Percentiles rank a stretch among this genome's conserved stretches.
Conservation (phyloP, 1,139 yeast species). For the Hyphopichia burtonii region DNA sequence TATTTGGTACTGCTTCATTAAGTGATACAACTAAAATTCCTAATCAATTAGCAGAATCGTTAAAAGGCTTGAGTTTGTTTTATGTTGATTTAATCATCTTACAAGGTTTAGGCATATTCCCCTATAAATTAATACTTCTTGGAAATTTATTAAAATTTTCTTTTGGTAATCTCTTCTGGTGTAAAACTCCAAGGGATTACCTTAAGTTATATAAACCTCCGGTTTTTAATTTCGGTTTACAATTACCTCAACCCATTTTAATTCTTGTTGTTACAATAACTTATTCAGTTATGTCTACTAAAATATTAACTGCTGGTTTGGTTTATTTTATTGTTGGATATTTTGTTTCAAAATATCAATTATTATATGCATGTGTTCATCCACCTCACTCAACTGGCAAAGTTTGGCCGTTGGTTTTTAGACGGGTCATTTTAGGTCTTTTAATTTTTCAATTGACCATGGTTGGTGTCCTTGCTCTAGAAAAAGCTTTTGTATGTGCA, state of each 20-base stretch:
- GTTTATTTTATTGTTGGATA: conserved; percentile 62
- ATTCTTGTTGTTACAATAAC: conserved; percentile 60
- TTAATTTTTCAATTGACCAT: conserved; percentile 78
- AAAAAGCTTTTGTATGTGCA: conserved; percentile 76
- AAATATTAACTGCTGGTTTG: conserved; percentile 62
- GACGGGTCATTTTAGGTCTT: conserved; percentile 57
- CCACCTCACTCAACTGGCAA: conserved; percentile 72
- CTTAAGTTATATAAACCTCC: conserved; percentile 51
- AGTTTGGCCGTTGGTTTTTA: conserved; percentile 66
- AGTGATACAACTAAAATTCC: conserved; percentile 71
- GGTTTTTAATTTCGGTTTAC: conserved; percentile 62
- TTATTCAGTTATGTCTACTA: conserved; percentile 64
- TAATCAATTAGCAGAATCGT: conserved; percentile 66
- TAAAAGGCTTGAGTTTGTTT: conserved; percentile 66
- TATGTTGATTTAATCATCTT: conserved; percentile 72
- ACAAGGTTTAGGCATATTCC: conserved; percentile 79
- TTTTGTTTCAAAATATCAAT: conserved; percentile 64
- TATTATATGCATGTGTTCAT: conserved; percentile 65
- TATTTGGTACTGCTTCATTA: conserved; percentile 74
- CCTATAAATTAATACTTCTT: conserved; percentile 63
- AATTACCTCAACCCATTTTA: conserved; percentile 63
- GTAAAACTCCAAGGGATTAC: conserved; percentile 61
- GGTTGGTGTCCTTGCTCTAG: conserved; percentile 83
- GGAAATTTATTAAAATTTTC: conserved; percentile 64
- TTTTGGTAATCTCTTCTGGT: conserved; percentile 47